Evolutionary conservation across 352 stramenopile species (phyloP).

Genomic region (Phytophthora vignae): DNA sequence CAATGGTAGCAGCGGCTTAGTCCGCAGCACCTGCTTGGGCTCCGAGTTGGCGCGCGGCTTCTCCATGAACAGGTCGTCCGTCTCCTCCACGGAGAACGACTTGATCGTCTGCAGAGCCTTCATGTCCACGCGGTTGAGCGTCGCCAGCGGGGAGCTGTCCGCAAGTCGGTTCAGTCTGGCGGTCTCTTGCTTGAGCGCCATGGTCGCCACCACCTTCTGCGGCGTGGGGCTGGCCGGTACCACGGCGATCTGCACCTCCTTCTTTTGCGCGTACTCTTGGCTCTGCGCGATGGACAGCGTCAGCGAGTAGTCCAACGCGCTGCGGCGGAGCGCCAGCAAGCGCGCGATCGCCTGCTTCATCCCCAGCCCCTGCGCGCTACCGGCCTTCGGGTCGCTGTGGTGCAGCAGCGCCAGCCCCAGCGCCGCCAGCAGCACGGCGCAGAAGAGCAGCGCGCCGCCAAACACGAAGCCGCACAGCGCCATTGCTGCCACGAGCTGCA

Average conservation of each 20-base stretch:
- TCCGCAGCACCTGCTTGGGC: constrained; percentile 36
- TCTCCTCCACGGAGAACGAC: constrained; percentile 2
- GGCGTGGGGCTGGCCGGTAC: constrained; percentile 28
- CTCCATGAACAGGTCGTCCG: constrained; percentile 25
- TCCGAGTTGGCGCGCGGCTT: constrained; percentile 42
- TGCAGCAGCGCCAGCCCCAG: constrained; percentile 32
- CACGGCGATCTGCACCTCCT: constrained; percentile 37
- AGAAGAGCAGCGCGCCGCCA: constrained; percentile 51
- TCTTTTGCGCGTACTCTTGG: constrained; percentile 27
- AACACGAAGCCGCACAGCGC: constrained; percentile 48
- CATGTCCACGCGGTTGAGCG: constrained; percentile 30
- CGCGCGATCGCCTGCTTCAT: constrained; percentile 28
- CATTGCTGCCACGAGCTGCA: constrained; percentile 40
- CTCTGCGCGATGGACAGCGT: constrained; percentile 67
- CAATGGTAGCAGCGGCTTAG: constrained; percentile 26
- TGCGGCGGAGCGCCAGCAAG: constrained; percentile 48
- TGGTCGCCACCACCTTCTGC: constrained; percentile 36
- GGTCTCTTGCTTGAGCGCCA: constrained; percentile 31
- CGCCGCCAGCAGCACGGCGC: constrained; percentile 30
- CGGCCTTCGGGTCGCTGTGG: constrained; percentile 15
- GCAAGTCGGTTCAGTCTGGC: constrained; percentile 16
- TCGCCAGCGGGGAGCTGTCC: constrained; percentile 16
- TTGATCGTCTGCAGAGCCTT: constrained; percentile 23
- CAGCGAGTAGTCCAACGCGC: constrained; percentile 60
- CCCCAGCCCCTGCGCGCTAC: constrained; percentile 20